Evolutionary conservation across 768 basidiomycete species (phyloP).

Genomic region (Hypholoma fasciculare): DNA sequence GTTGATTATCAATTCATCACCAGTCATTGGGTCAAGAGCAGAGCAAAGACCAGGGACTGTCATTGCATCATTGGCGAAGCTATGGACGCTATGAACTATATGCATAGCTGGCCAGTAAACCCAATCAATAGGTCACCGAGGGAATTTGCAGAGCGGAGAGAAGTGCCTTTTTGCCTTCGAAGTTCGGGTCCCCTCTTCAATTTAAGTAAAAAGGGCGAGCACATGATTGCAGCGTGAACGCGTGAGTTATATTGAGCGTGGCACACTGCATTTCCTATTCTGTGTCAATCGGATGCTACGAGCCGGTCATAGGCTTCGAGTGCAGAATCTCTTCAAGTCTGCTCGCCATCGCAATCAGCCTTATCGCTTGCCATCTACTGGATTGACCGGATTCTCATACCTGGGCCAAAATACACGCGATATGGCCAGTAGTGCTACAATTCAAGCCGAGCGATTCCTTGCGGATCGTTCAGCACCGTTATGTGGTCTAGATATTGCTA

Average conservation of each 20-base stretch:
- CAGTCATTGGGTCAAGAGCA: no score
- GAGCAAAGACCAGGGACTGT: no score
- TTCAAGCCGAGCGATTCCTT: conserved; percentile 61
- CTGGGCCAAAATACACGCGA: conserved; percentile 13
- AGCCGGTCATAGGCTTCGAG: conserved; percentile 19
- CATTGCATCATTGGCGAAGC: no score
- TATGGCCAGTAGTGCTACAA: conserved; percentile 29
- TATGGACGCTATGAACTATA: no score
- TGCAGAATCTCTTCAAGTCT: conserved; percentile 5
- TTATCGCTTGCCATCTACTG: conserved; percentile 9
- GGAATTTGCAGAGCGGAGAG: no score
- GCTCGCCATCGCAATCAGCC: conserved; percentile 13
- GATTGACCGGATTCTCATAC: conserved; percentile 2
- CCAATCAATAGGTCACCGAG: no score
- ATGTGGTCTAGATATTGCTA: conserved; percentile 67
- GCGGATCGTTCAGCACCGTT: conserved; percentile 79
- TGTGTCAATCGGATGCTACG: conserved; percentile 18
- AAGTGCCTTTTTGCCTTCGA: no score
- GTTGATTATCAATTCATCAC: no score
- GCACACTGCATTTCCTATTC: background rate
- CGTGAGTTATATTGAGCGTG: background rate
- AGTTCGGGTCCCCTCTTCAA: no score
- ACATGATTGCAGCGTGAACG: background rate
- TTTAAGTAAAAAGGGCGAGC: background rate
- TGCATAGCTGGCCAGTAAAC: no score